Conservation (phyloP, 2,329 filamentous ascomycete genomes). For the Stagonosporopsis tanaceti region DNA sequence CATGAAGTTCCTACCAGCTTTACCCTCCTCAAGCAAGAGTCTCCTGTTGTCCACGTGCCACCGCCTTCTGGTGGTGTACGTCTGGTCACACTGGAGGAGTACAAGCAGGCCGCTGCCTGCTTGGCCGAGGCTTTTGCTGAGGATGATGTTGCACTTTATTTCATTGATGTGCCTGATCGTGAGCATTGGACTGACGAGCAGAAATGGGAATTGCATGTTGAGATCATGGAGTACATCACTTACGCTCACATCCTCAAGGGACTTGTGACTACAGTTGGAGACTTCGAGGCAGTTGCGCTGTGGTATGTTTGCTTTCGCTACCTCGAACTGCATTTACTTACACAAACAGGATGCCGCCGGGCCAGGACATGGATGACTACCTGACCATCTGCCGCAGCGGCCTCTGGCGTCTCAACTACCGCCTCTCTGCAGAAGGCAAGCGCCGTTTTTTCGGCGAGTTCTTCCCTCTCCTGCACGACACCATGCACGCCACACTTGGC, state of each 20-base stretch:
- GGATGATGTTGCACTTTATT: conserved; percentile 78
- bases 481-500: conserved; percentile 74
- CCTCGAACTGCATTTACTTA: conserved; percentile 12
- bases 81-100: conserved; percentile 70
- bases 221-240: conserved; percentile 79
- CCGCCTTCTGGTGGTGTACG: conserved; percentile 63
- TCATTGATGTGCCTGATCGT: conserved; percentile 75
- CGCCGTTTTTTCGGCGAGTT: conserved; percentile 80
- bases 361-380: conserved; percentile 75
- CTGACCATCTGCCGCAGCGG: conserved; percentile 76
- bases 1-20: conserved; percentile 44
- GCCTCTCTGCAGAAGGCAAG: conserved; percentile 75
- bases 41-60: conserved; percentile 28
- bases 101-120: conserved; percentile 73
- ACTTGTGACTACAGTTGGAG: conserved; percentile 76
- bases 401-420: conserved; percentile 79
- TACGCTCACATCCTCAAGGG: conserved; percentile 79
- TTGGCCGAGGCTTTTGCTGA: conserved; percentile 80
- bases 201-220: conserved; percentile 78
- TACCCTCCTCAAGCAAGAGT: conserved; percentile 40
- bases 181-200: conserved; percentile 68
- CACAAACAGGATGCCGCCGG: conserved; percentile 73
- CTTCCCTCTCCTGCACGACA: conserved; percentile 75
- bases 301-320: conserved; percentile 67
- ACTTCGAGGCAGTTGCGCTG: conserved; percentile 79